These are phyloP conservation scores for Scytalidium lignicola DNA, from an alignment of 2,329 filamentous ascomycete genomes.

Conservation along the genomic window DNA sequence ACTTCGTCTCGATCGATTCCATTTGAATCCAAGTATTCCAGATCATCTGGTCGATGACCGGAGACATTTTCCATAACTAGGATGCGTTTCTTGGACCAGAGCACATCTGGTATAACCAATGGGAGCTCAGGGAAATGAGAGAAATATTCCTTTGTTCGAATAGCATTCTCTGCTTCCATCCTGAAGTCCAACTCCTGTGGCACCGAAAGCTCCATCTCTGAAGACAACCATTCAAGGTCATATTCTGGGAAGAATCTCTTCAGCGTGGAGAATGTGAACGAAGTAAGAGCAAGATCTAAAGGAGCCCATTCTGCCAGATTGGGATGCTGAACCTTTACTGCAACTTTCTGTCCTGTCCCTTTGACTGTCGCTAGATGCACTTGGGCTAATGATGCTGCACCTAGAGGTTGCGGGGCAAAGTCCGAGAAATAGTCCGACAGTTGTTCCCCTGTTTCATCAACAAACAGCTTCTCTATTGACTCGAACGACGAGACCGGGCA, in stretches of 20 bases:
- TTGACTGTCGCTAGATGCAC: constrained; percentile 84
- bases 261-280: constrained; percentile 82
- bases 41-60: constrained; percentile 81
- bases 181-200: constrained; percentile 89
- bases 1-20: constrained; percentile 93
- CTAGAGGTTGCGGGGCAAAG: constrained; percentile 76
- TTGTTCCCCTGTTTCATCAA: constrained; percentile 71
- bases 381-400: constrained; percentile 89
- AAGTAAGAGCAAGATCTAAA: constrained; percentile 79
- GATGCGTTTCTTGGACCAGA: constrained; percentile 85
- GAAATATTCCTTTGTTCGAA: constrained; percentile 76
- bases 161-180: constrained; percentile 80
- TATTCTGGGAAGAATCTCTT: constrained; percentile 97
- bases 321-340: constrained; percentile 96
- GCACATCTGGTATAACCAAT: constrained; percentile 79
- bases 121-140: constrained; percentile 67
- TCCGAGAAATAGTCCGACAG: constrained; percentile 81
- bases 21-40: constrained; percentile 78
- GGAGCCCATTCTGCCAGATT: constrained; percentile 83
- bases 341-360: constrained; percentile 78
- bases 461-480: constrained; percentile 83
- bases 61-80: constrained; percentile 93
- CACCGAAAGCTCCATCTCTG: constrained; percentile 86
- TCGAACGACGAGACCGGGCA: constrained; percentile 89
- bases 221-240: constrained; percentile 90